These are phyloP conservation scores for Blumeria hordei DNA, from an alignment of 2,329 filamentous ascomycete genomes.

Conservation along the genomic window DNA sequence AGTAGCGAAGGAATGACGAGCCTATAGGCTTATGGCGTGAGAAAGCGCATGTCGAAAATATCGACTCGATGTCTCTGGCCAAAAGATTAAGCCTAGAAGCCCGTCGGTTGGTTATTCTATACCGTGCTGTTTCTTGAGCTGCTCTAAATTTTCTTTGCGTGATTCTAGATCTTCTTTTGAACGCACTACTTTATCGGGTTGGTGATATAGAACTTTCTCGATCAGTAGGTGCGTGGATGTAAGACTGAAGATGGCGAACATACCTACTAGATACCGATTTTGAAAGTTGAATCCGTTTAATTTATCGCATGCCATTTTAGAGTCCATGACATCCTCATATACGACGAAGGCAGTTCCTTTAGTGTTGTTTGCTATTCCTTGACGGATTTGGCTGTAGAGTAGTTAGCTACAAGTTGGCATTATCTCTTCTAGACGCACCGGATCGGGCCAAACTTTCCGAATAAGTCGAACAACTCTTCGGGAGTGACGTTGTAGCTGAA, in stretches of 20 bases:
- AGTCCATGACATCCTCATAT: constrained; percentile 98
- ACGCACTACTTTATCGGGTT: constrained; percentile 57
- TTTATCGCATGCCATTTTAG: constrained; percentile 97
- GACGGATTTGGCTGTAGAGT: constrained; percentile 64
- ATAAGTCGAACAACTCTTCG: constrained; percentile 95
- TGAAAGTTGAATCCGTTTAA: constrained; percentile 99
- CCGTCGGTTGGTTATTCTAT: constrained; percentile 86
- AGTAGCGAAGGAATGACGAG: too few relatives aligned
- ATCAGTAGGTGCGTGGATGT: constrained; percentile 2
- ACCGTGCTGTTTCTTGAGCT: constrained; percentile 90
- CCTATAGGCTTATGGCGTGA: too few relatives aligned
- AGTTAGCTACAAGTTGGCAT: neutral
- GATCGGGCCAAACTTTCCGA: constrained; percentile 90
- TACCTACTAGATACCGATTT: constrained; percentile 94
- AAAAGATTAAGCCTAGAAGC: constrained; percentile 24
- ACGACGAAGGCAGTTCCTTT: constrained; percentile 98
- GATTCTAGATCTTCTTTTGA: constrained; percentile 85
- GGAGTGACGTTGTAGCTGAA: constrained; percentile 91
- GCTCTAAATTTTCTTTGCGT: constrained; percentile 91
- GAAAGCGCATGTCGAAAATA: too few relatives aligned
- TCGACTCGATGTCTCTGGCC: too few relatives aligned
- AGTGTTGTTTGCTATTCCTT: constrained; percentile 89
- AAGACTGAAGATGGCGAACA: constrained; percentile 17
- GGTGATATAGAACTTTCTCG: constrained; percentile 42
- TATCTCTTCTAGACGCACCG: constrained; percentile 27